Evolutionary conservation across 2,329 filamentous ascomycete species (phyloP).

Genomic region (Harringtonia lauricola): DNA sequence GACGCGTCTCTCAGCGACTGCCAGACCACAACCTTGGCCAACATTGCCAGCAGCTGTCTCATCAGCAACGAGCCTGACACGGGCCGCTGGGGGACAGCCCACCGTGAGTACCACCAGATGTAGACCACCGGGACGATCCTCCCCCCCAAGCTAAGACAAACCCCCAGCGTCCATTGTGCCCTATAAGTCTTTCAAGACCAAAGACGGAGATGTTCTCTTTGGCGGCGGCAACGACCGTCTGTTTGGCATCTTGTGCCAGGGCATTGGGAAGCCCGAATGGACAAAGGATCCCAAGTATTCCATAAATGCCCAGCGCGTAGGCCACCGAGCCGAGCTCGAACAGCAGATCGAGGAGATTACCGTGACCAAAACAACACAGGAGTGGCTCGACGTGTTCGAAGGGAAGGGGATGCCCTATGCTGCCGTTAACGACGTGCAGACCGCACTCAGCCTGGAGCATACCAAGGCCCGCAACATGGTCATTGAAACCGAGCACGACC

Average conservation of each 20-base stretch:
- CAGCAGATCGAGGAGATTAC: conserved; percentile 67
- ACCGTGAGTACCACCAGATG: conserved; percentile 48
- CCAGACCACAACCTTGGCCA: conserved; percentile 88
- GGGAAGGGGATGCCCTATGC: conserved; percentile 88
- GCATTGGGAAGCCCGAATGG: conserved; percentile 47
- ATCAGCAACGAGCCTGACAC: conserved; percentile 80
- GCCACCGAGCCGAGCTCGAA: conserved; percentile 69
- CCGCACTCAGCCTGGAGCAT: conserved; percentile 74
- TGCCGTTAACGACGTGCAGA: conserved; percentile 86
- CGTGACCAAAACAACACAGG: conserved; percentile 63
- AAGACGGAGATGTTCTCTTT: conserved; percentile 58
- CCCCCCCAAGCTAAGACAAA: background rate
- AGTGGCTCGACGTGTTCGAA: conserved; percentile 81
- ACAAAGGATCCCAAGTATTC: conserved; percentile 46
- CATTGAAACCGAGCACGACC: conserved; percentile 69
- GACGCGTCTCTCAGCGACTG: conserved; percentile 88
- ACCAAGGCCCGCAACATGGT: conserved; percentile 83
- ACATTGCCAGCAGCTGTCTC: conserved; percentile 85
- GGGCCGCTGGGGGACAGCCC: conserved; percentile 91
- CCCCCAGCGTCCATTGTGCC: conserved; percentile 82
- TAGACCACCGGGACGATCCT: background rate
- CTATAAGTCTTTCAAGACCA: conserved; percentile 73
- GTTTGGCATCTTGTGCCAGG: conserved; percentile 53
- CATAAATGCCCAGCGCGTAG: conserved; percentile 52
- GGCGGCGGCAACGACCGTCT: conserved; percentile 64